Base-by-base conservation (phyloP, 2,329 filamentous ascomycete genomes). In the Pseudopyricularia cyperi region DNA sequence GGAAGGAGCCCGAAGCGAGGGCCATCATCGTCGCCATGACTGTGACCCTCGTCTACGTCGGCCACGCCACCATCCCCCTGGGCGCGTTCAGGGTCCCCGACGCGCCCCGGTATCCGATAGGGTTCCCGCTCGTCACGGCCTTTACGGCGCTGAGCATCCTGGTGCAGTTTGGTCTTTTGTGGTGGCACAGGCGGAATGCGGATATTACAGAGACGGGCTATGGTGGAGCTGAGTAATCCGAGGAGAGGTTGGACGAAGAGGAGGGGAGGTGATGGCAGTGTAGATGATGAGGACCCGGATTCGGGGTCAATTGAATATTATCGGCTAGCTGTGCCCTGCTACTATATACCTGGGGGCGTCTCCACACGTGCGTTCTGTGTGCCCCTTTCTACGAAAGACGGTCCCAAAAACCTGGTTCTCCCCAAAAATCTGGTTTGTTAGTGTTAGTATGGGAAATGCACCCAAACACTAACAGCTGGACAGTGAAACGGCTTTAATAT, bases 51-150 rank as follows among this genome's bases (percentile, higher is more conserved):
- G 66, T 68, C 1, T 69, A 69, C 30, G 55, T 66, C 2, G 66
- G 66, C 0, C 66, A 69, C 15, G 66, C 66, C 2, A 69, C 66
- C 0, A 67, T 68, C 3, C 67, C 67, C 0, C 58, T 69, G 28
- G 59, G 67, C 0, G 65, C 64, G 0, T 69, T 65, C 51, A 60
- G 63, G 19, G 65, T 66, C 0, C 57, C 60, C 0, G 66, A 69
- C 44, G 60, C 66, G 1, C 66, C 67, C 0, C 54, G 55, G 3
- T 68, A 68, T 35, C 65, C 66, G 0, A 60, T 69, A 4, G 67
- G 67, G 4, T 69, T 69, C 50, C 66, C 66, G 1, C 54, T 68
- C 1, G 59, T 62, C 0, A 63, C 63, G 0, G 64, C 65, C 0
- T 66, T 69, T 26, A 59, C 58, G 0, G 64, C 63, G 1, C 58